These are phyloP conservation scores for Harrya chromipes DNA, from an alignment of 768 basidiomycete genomes.

Conservation along the genomic window DNA sequence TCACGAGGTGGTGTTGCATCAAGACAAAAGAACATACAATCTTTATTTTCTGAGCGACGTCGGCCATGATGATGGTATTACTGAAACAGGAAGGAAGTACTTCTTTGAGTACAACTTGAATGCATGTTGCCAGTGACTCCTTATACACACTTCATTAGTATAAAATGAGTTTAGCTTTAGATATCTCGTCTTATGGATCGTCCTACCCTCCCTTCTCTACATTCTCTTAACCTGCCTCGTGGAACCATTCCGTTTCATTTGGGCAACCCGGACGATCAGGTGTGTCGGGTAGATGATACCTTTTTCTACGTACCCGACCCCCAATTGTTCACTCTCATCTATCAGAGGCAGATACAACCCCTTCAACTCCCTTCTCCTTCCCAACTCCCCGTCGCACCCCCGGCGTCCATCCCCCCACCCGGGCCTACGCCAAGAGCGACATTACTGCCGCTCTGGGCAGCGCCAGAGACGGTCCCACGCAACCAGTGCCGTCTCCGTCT, in stretches of 20 bases:
- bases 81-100: slow-evolving; percentile 3
- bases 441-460: no score
- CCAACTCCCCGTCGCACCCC: no score
- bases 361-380: slow-evolving; percentile 32
- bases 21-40: slow-evolving; percentile 23
- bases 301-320: background rate
- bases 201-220: slow-evolving; percentile 53
- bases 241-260: slow-evolving; percentile 9
- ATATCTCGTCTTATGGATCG: slow-evolving; percentile 17
- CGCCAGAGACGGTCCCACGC: background rate
- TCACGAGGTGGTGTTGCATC: slow-evolving; percentile 5
- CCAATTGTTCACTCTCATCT: background rate
- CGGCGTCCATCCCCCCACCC: no score
- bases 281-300: slow-evolving; percentile 8
- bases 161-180: slow-evolving; percentile 6
- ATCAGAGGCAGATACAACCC: slow-evolving; percentile 1
- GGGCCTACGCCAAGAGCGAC: no score
- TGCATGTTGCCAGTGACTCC: no score
- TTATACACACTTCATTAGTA: no score
- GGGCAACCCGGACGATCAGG: background rate
- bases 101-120: background rate
- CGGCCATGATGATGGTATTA: slow-evolving; percentile 22
- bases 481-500: slow-evolving; percentile 36
- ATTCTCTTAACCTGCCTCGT: slow-evolving; percentile 41
- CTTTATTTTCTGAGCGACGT: slow-evolving; percentile 29